Evolutionary conservation across 2,329 filamentous ascomycete species (phyloP).

Genomic region (Cylindrodendrum hubeiense): DNA sequence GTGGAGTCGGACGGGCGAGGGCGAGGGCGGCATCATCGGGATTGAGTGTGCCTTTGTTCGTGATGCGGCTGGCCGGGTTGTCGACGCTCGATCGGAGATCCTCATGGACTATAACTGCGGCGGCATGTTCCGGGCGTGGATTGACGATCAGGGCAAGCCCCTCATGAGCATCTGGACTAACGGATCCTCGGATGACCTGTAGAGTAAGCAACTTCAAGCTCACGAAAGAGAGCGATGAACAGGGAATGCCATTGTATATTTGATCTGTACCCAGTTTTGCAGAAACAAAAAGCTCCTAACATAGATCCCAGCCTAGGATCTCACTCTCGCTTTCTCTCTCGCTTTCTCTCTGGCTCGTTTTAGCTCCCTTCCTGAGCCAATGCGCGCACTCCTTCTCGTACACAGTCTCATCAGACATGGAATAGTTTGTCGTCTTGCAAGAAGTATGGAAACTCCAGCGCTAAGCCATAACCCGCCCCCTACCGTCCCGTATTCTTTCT

Average conservation of each 20-base stretch:
- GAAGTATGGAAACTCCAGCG: conserved; percentile 38
- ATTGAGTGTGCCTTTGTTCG: conserved; percentile 71
- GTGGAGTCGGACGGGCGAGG: conserved; percentile 81
- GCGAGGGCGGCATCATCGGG: conserved; percentile 88
- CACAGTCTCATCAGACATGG: conserved; percentile 35
- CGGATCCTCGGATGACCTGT: conserved; percentile 39
- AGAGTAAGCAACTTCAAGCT: conserved; percentile 8
- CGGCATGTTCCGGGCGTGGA: conserved; percentile 88
- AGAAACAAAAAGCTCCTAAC: conserved; percentile 23
- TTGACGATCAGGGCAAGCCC: conserved; percentile 70
- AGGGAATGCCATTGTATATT: conserved; percentile 43
- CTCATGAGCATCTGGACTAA: conserved; percentile 61
- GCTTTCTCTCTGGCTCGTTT: neutral
- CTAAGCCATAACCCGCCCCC: conserved; percentile 40
- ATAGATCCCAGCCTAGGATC: conserved; percentile 27
- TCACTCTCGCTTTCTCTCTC: conserved; percentile 2
- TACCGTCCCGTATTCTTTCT: conserved; percentile 32
- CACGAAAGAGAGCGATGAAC: conserved; percentile 15
- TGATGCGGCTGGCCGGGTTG: conserved; percentile 56
- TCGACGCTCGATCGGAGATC: conserved; percentile 63
- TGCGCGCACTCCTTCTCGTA: conserved; percentile 22
- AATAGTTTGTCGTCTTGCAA: conserved; percentile 28
- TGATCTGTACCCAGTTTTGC: conserved; percentile 35
- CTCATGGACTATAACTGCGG: conserved; percentile 87
- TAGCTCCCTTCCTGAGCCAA: neutral